Conservation (phyloP, 257 asterid genomes). For the Przewalskia tangutica region DNA sequence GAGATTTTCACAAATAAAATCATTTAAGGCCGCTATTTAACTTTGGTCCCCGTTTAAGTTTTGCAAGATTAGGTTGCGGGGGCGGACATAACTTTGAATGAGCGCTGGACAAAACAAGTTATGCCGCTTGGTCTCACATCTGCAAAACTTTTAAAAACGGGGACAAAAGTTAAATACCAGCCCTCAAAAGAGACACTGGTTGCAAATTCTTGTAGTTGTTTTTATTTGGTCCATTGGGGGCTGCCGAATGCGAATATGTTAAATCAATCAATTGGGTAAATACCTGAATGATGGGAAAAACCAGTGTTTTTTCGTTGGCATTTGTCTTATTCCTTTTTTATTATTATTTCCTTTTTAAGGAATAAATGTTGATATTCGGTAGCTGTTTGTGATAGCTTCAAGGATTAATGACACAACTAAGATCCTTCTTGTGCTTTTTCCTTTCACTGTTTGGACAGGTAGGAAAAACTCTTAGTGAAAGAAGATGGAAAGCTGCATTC, state of each 20-base stretch:
- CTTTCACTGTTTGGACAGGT: constrained; percentile 32
- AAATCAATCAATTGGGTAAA: background rate
- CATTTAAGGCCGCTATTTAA: background rate
- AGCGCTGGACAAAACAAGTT: background rate
- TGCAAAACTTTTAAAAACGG: background rate
- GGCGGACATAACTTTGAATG: background rate
- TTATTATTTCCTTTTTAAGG: background rate
- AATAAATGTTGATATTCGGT: background rate
- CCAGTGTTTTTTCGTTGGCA: background rate
- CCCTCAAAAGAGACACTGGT: background rate
- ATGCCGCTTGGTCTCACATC: background rate
- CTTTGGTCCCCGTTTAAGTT: background rate
- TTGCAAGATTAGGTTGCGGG: background rate
- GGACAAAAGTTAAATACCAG: background rate
- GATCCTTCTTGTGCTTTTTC: background rate
- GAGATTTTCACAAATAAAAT: background rate
- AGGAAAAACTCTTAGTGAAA: constrained; percentile 80
- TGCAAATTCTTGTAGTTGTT: background rate
- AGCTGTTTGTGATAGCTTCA: background rate
- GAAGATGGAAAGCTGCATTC: constrained; percentile 96
- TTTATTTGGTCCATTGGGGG: background rate
- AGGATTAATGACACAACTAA: background rate
- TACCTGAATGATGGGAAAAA: background rate
- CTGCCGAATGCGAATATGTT: background rate
- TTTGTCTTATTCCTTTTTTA: background rate